phyloP scores from a whole-genome alignment of 345 rosid species.

The Arabidopsis suecica region DNA sequence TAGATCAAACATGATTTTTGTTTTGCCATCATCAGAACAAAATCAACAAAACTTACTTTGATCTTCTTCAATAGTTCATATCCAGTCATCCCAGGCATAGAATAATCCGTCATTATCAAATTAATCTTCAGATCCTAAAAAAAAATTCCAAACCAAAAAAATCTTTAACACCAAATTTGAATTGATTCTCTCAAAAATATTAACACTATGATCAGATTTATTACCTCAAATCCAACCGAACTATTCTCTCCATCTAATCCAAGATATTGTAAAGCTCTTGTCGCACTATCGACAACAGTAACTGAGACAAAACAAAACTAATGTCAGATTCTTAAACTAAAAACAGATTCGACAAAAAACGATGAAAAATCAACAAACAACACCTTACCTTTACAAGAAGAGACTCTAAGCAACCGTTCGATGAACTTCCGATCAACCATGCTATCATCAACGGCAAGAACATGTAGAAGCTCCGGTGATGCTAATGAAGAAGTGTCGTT shows the following conservation, averaged over 20 bases:
- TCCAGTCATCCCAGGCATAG: slow-evolving; percentile 92
- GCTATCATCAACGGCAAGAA: slow-evolving; percentile 95
- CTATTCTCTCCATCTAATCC: slow-evolving; percentile 75
- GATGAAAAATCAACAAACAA: background rate
- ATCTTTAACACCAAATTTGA: background rate
- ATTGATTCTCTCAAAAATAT: background rate
- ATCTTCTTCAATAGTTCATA: slow-evolving; percentile 80
- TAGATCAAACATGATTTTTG: slow-evolving; percentile 7
- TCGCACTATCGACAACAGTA: slow-evolving; percentile 75
- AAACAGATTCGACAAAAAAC: background rate
- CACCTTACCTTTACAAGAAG: slow-evolving; percentile 75
- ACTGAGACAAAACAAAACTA: slow-evolving; percentile 49
- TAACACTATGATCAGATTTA: slow-evolving; percentile 15
- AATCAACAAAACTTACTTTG: slow-evolving; percentile 51
- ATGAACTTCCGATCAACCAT: slow-evolving; percentile 78
- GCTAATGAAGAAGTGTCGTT: slow-evolving; percentile 35
- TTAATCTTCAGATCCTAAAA: slow-evolving; percentile 74
- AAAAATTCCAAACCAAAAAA: slow-evolving; percentile 2
- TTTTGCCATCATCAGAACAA: background rate
- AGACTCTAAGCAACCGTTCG: slow-evolving; percentile 72
- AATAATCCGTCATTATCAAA: slow-evolving; percentile 79
- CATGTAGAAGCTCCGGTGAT: slow-evolving; percentile 73
- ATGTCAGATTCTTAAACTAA: background rate
- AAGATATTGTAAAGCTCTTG: slow-evolving; percentile 73
- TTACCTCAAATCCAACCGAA: slow-evolving; percentile 70